Evolutionary conservation across 345 rosid species (phyloP), one percentile per base, ranked within the genome.

Genomic region (Citrus australasica): DNA sequence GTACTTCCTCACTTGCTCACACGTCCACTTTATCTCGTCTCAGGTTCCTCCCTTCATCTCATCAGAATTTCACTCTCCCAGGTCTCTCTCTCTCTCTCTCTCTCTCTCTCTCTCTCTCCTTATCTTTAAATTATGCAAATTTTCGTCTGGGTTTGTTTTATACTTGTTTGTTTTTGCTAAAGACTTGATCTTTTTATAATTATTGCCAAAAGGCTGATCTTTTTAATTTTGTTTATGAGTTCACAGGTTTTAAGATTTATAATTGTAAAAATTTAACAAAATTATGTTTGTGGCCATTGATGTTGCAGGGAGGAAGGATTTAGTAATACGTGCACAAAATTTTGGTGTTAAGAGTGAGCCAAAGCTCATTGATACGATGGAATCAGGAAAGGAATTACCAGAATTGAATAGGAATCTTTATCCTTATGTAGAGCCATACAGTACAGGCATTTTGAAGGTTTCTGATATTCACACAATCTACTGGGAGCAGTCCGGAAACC

Each of bases 401-500:
- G 90, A 81, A 67, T 64, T 85, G 22, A 94, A 83, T 32, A 84
- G 84, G 64, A 83, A 76, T 35, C 88, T 91, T 69, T 94, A 92
- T 82, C 71, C 95, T 33, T 82, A 78, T 27, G 78, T 94, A 22
- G 97, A 94, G 83, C 99, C 98, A 1, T 92, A 88, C 76, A 80
- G 82, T 69, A 76, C 85, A 8, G 98, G 97, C 24, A 82, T 78
- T 85, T 84, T 96, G 74, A 89, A 91, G 85, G 98, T 94, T 83
- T 96, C 97, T 24, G 92, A 90, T 81, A 78, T 89, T 74, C 99
- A 92, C 63, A 78, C 92, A 32, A 78, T 94, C 71, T 92, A 91
- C 78, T 92, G 91, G 88, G 99, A 94, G 80, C 99, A 94, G 82
- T 92, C 99, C 3, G 97, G 98, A 78, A 95, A 94, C 55, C 99